Conservation (phyloP, 179 eudicot species). For the Heliamphora pulchella region DNA sequence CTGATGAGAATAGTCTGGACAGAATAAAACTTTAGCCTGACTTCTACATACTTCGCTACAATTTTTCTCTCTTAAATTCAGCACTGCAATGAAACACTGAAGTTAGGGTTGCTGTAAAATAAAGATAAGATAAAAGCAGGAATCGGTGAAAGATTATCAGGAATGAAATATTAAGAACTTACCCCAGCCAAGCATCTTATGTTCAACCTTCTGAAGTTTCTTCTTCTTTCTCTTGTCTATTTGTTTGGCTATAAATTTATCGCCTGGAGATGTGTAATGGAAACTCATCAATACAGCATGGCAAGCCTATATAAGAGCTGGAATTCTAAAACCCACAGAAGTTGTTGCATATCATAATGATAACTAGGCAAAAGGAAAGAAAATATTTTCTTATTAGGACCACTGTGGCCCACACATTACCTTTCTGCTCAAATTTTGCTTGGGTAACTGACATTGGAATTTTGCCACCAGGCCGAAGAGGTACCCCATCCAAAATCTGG, state of each 20-base stretch:
- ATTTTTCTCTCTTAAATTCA: too few relatives aligned
- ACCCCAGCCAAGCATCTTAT: constrained; percentile 99
- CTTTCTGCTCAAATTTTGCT: constrained; percentile 98
- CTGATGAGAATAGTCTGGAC: too few relatives aligned
- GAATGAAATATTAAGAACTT: constrained; percentile 12
- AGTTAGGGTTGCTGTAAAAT: too few relatives aligned
- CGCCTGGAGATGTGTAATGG: constrained; percentile 46
- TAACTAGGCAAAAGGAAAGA: background rate
- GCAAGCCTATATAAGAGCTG: background rate
- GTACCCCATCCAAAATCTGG: constrained; percentile 80
- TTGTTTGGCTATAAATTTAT: constrained; percentile 76
- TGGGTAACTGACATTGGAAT: constrained; percentile 66
- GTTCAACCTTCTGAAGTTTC: constrained; percentile 85
- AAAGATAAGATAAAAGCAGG: too few relatives aligned
- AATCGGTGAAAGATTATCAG: too few relatives aligned
- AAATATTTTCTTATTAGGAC: background rate
- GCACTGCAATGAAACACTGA: too few relatives aligned
- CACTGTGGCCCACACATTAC: constrained; percentile 27
- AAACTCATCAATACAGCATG: background rate
- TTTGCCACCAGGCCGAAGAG: constrained; percentile 78
- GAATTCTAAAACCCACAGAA: background rate
- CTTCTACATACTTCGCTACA: too few relatives aligned
- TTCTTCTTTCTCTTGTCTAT: constrained; percentile 83
- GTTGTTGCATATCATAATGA: background rate
- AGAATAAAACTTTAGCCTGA: too few relatives aligned